Conservation (phyloP, 306 rosid species). For the Lathyrus tuberosus region DNA sequence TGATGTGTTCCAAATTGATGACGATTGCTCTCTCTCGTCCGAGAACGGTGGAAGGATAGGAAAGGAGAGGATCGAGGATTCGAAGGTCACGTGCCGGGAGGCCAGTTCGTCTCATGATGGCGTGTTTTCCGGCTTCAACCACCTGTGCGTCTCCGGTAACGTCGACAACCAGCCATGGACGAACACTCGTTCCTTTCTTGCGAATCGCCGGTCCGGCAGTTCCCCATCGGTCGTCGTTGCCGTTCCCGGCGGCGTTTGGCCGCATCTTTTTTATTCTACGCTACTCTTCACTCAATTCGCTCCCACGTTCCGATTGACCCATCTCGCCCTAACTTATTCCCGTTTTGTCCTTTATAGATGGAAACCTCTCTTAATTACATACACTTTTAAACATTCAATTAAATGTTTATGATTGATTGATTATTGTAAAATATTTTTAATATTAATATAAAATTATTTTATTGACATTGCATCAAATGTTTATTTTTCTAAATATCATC, state of each 20-base stretch:
- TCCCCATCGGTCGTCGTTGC: conserved; percentile 11
- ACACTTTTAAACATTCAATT: too few species aligned
- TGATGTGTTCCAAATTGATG: conserved; percentile 89
- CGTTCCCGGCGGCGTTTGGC: conserved; percentile 8
- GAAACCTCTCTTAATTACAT: too few species aligned
- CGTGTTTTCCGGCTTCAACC: conserved; percentile 86
- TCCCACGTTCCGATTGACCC: background rate
- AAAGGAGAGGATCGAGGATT: conserved; percentile 74
- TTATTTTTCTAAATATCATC: too few species aligned
- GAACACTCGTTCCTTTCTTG: conserved; percentile 75
- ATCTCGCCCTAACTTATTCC: background rate
- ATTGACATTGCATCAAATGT: too few species aligned
- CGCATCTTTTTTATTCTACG: conserved; percentile 2
- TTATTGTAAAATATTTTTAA: too few species aligned
- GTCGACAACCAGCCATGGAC: conserved; percentile 80
- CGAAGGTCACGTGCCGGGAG: conserved; percentile 94
- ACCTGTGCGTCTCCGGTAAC: conserved; percentile 63
- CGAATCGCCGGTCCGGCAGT: conserved; percentile 37
- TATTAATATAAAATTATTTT: too few species aligned
- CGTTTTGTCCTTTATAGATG: background rate
- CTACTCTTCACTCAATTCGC: background rate
- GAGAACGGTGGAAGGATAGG: conserved; percentile 49
- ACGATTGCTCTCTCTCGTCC: conserved; percentile 94
- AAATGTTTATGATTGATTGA: too few species aligned
- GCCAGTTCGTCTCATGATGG: conserved; percentile 91